phyloP scores from a whole-genome alignment of 768 basidiomycete species.

The Pulveroboletus frians region DNA sequence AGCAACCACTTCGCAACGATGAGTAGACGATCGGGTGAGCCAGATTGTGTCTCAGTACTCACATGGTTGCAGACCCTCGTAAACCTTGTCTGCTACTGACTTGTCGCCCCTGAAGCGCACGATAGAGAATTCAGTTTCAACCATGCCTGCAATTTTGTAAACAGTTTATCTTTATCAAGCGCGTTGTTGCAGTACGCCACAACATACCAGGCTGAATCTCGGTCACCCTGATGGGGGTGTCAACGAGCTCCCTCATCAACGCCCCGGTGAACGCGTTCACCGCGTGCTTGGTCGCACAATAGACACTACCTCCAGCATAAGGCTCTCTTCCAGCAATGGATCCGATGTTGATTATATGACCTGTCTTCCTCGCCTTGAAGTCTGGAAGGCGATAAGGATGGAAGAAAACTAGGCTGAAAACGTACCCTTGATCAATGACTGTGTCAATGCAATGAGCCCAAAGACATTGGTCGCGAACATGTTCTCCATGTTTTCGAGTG shows the following conservation, averaged over 20 bases:
- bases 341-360: conserved; percentile 93
- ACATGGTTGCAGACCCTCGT: conserved; percentile 85
- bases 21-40: background rate
- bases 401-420: background rate
- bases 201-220: conserved; percentile 85
- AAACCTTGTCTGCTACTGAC: conserved; percentile 79
- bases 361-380: conserved; percentile 70
- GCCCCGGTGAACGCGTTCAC: conserved; percentile 83
- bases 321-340: conserved; percentile 86
- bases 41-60: conserved; percentile 26
- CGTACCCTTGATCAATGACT: conserved; percentile 58
- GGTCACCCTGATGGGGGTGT: conserved; percentile 88
- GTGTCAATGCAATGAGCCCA: conserved; percentile 80
- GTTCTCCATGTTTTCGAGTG: conserved; percentile 70
- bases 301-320: conserved; percentile 88
- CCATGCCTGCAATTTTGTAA: conserved; percentile 51
- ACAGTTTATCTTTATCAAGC: background rate
- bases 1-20: conserved; percentile 53
- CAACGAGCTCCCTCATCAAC: conserved; percentile 81
- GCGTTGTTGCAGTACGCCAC: background rate
- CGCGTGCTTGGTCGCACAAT: conserved; percentile 87
- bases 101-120: conserved; percentile 86
- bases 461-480: conserved; percentile 83
- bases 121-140: conserved; percentile 90
- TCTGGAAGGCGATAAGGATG: conserved; percentile 38